These are phyloP conservation scores for Saturnispora kantuleensis DNA, from an alignment of 805 yeast species.

Conservation along the genomic window DNA sequence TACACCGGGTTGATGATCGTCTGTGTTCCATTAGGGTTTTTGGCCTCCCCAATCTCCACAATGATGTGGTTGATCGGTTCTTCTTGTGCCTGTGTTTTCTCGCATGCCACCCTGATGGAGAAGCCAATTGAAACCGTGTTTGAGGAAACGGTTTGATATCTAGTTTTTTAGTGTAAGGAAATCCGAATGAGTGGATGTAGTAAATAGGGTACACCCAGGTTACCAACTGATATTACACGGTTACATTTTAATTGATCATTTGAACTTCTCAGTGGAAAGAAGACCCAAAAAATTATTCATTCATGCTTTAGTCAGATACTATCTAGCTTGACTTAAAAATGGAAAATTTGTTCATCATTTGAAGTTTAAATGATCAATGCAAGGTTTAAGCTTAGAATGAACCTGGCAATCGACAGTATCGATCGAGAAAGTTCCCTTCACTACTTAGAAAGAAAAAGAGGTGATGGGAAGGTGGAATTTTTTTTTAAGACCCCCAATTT, in stretches of 20 bases:
- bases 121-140: constrained; percentile 97
- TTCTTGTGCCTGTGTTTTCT: constrained; percentile 69
- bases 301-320: constrained; percentile 32
- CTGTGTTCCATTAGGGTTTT: constrained; percentile 36
- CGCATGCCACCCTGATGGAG: constrained; percentile 92
- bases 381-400: no score
- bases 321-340: constrained; percentile 34
- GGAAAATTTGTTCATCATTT: constrained; percentile 25
- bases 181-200: no score
- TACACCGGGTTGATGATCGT: constrained; percentile 79
- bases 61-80: constrained; percentile 96
- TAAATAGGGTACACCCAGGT: no score
- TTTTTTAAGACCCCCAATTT: no score
- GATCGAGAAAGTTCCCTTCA: no score
- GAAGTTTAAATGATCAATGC: background rate
- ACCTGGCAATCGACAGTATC: no score
- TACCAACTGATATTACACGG: no score
- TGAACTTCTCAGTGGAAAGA: constrained; percentile 27
- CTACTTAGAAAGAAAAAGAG: no score
- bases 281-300: constrained; percentile 29
- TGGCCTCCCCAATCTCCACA: constrained; percentile 53
- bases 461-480: no score
- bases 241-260: background rate
- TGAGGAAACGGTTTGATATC: constrained; percentile 51
- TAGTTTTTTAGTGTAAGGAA: background rate